Evolutionary conservation across 768 basidiomycete species (phyloP), one percentile per base, ranked within the genome.

Genomic region (Gymnopilus junonius): DNA sequence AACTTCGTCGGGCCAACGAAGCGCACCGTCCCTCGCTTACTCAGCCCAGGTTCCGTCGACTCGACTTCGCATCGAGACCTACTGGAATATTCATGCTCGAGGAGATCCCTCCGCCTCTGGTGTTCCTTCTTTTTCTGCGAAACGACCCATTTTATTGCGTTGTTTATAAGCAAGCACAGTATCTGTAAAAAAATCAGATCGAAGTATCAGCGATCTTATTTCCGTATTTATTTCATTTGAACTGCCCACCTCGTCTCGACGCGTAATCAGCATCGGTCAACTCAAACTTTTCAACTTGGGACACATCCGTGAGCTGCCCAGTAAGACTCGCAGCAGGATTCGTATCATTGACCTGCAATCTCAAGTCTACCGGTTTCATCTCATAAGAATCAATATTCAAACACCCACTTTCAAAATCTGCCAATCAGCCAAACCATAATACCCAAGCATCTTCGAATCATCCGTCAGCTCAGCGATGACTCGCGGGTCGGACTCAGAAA

Each of bases 261-360:
- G 88, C 93, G 71, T 99, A 99, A 60, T 90, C 93, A 4, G 87
- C 87, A 3, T 88, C 83, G 8, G 87, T 89, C 55, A 99, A 75
- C 79, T 97, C 97, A 67, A 95, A 99, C 74, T 98, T 97, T 27
- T 97, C 89, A 1, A 97, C 94, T 75, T 90, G 87, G 0, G 89
- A 88, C 1, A 92, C 83, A 74, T 97, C 96, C 8, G 89, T 85
- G 56, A 92, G 85, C 72, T 96, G 94, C 1, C 95, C 96, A 0
- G 91, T 92, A 54, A 92, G 83, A 35, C 90, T 88, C 0, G 75
- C 77, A 2, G 89, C 82, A 8, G 96, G 94, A 72, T 97, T 87
- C 20, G 83, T 86, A 70, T 97, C 92, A 63, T 82, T 79, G 10
- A 92, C 85, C 92, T 93, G 8, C 31, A 65, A 11, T 51, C 35